Percentiles rank a stretch among this genome's conserved stretches.
These are phyloP conservation scores for Picea sitchensis DNA, from an alignment of 75 land plant species.

Conservation along the genomic window DNA sequence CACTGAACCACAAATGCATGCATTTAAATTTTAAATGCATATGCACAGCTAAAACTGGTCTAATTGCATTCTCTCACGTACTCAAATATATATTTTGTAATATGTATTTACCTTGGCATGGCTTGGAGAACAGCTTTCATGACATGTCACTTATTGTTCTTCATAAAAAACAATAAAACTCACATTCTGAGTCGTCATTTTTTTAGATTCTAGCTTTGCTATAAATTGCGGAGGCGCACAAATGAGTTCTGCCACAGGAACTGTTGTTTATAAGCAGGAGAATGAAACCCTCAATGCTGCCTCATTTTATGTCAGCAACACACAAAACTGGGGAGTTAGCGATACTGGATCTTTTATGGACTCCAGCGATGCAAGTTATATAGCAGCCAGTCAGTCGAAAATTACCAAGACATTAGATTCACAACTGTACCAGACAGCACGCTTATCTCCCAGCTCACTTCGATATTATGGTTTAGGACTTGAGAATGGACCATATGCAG, in stretches of 20 bases:
- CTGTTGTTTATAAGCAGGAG: slow-evolving; percentile 28
- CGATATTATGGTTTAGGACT: slow-evolving; percentile 74
- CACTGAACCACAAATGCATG: too few species aligned
- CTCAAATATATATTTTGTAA: too few species aligned
- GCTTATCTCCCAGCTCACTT: slow-evolving; percentile 51
- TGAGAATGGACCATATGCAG: slow-evolving; percentile 65
- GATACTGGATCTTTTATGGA: slow-evolving; percentile 34
- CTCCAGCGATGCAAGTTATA: slow-evolving; percentile 9
- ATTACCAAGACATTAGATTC: slow-evolving; percentile 26
- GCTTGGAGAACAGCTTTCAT: too few species aligned
- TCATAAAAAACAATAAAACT: too few species aligned
- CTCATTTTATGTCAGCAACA: slow-evolving; percentile 24
- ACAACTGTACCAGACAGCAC: slow-evolving; percentile 44
- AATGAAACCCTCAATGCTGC: slow-evolving; percentile 39
- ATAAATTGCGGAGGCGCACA: slow-evolving; percentile 56
- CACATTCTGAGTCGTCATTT: background rate
- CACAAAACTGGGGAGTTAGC: slow-evolving; percentile 53
- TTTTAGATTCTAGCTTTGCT: slow-evolving; percentile 47
- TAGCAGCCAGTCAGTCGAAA: slow-evolving; percentile 7
- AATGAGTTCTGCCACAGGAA: slow-evolving; percentile 14
- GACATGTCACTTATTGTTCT: too few species aligned
- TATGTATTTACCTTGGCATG: too few species aligned
- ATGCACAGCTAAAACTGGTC: too few species aligned
- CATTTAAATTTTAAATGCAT: too few species aligned
- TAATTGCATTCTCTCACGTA: too few species aligned